Conservation (phyloP, 345 rosid species). For the Lepidium sativum region DNA sequence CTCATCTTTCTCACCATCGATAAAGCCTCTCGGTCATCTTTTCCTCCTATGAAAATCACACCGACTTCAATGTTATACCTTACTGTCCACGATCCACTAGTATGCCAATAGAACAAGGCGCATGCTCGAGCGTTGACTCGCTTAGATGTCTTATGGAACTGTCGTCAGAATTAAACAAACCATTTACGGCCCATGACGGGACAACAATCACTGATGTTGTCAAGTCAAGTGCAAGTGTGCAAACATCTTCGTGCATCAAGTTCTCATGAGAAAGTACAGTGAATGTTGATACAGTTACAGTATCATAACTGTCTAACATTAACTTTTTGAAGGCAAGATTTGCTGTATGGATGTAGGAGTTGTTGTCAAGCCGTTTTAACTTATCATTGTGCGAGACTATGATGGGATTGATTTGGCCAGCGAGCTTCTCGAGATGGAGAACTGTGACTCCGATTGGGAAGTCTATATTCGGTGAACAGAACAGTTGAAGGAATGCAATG, state of each 20-base stretch:
- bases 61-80: not conserved
- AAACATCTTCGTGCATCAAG: constrained; percentile 14
- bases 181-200: constrained; percentile 21
- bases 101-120: constrained; percentile 24
- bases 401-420: constrained; percentile 32
- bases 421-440: constrained; percentile 42
- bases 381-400: constrained; percentile 29
- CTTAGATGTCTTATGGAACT: not conserved
- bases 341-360: constrained; percentile 7
- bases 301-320: constrained; percentile 4
- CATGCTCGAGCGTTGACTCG: not conserved
- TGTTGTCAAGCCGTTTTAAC: not conserved
- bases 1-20: constrained; percentile 12
- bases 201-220: not conserved
- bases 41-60: constrained; percentile 14
- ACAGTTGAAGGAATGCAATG: constrained; percentile 26
- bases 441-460: constrained; percentile 30
- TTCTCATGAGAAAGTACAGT: constrained; percentile 6
- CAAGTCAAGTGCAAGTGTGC: constrained; percentile 10
- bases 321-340: constrained; percentile 6
- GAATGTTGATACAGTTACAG: not conserved
- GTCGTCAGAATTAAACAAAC: constrained; percentile 16
- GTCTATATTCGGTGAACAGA: constrained; percentile 15
- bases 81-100: constrained; percentile 16
- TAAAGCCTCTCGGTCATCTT: constrained; percentile 16